Conservation (phyloP, 768 basidiomycete species). For the Pulveroboletus sp. region DNA sequence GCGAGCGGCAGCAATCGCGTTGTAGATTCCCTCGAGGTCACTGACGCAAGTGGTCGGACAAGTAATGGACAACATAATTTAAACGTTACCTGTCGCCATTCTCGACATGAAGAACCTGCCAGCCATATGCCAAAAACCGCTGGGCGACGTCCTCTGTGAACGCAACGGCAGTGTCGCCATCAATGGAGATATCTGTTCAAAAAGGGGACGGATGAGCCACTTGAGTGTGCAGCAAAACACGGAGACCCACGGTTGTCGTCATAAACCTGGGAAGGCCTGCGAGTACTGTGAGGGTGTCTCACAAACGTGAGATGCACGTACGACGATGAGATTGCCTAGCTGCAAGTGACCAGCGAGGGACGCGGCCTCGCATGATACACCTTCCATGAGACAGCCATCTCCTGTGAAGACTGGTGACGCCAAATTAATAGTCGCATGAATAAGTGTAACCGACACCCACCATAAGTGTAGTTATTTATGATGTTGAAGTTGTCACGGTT, state of each 20-base stretch:
- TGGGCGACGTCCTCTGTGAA: constrained; percentile 93
- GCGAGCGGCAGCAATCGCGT: constrained; percentile 75
- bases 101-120: constrained; percentile 86
- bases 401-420: constrained; percentile 70
- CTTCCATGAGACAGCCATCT: constrained; percentile 97
- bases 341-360: constrained; percentile 92
- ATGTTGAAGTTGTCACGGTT: constrained; percentile 83
- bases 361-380: constrained; percentile 89
- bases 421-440: not conserved
- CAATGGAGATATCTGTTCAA: constrained; percentile 84
- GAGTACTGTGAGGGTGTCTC: constrained; percentile 13
- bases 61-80: not conserved
- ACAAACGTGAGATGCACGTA: constrained; percentile 39
- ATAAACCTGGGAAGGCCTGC: constrained; percentile 57
- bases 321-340: constrained; percentile 88
- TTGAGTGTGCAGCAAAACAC: not conserved
- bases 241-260: constrained; percentile 84
- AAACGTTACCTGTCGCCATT: constrained; percentile 67
- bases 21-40: constrained; percentile 72
- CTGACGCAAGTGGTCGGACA: constrained; percentile 35
- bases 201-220: constrained; percentile 3
- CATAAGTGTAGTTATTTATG: constrained; percentile 86
- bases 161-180: constrained; percentile 85
- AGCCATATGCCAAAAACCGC: constrained; percentile 87
- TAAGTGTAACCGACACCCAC: constrained; percentile 36